Conservation (phyloP, 2,329 filamentous ascomycete species). For the Ophiostoma triangulosporum region DNA sequence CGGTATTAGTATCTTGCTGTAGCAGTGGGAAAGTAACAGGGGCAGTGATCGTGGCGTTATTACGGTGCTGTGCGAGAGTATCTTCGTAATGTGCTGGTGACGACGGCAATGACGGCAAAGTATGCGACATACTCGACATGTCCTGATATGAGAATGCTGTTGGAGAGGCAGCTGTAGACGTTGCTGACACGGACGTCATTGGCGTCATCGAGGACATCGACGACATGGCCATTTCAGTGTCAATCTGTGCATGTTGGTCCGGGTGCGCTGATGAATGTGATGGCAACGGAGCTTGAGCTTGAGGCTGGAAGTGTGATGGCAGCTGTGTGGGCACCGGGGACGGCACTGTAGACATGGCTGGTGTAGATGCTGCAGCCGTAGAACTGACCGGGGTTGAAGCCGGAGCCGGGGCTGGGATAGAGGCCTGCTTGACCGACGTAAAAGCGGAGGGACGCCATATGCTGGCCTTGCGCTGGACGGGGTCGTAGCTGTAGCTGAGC, state of each 20-base stretch:
- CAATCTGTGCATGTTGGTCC: background rate
- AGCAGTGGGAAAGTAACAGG: slow-evolving; percentile 3
- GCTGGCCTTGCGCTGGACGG: slow-evolving; percentile 14
- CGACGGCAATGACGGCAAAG: background rate
- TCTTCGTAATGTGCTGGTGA: background rate
- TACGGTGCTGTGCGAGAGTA: background rate
- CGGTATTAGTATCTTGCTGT: slow-evolving; percentile 6
- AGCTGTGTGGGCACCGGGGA: background rate
- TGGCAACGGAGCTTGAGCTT: background rate
- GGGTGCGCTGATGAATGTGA: background rate
- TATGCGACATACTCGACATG: background rate
- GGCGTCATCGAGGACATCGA: background rate
- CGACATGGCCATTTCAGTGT: slow-evolving; percentile 1
- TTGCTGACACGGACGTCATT: background rate
- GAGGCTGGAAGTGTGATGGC: background rate
- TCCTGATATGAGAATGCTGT: background rate
- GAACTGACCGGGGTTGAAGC: background rate
- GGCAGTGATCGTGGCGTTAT: slow-evolving; percentile 6
- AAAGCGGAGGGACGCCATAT: slow-evolving; percentile 13
- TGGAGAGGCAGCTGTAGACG: background rate
- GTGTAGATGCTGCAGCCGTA: background rate
- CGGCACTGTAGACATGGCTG: background rate
- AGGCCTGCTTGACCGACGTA: background rate
- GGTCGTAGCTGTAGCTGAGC: slow-evolving; percentile 19
- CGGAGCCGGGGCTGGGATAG: background rate